Percentiles rank a stretch among this genome's conserved stretches.
Evolutionary conservation across 805 yeast species (phyloP).

Genomic region (Candida nemodendra): DNA sequence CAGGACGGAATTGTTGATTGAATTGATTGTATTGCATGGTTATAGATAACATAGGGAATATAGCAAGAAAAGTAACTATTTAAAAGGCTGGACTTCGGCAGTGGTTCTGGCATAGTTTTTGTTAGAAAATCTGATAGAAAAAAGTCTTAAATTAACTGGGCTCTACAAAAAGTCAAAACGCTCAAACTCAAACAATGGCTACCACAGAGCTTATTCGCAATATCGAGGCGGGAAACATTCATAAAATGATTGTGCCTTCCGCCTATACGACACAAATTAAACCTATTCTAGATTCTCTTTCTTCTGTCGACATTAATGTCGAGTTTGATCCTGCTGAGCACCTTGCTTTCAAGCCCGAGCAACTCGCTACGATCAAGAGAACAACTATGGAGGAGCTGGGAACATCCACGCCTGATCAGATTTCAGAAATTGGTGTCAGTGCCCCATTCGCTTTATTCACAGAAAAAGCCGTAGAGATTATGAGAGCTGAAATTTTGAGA

Average conservation of each 20-base stretch:
- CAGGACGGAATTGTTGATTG: too few relatives aligned
- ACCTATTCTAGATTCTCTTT: constrained; percentile 26
- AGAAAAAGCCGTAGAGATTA: constrained; percentile 55
- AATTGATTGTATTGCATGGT: too few relatives aligned
- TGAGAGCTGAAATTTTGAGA: constrained; percentile 53
- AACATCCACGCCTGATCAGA: constrained; percentile 42
- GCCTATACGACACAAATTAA: constrained; percentile 35
- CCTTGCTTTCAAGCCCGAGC: constrained; percentile 36
- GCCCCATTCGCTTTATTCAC: constrained; percentile 63
- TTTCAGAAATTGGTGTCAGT: constrained; percentile 54
- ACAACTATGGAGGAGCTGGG: constrained; percentile 53
- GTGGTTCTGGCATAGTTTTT: too few relatives aligned
- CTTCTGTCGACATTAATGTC: constrained; percentile 25
- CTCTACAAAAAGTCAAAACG: too few relatives aligned
- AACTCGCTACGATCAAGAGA: constrained; percentile 35
- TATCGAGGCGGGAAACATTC: constrained; percentile 38
- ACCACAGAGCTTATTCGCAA: constrained; percentile 33
- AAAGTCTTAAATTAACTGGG: too few relatives aligned
- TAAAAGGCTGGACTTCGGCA: too few relatives aligned
- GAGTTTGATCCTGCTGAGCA: constrained; percentile 41
- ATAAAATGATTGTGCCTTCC: constrained; percentile 34
- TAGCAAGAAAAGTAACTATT: too few relatives aligned
- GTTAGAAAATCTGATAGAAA: too few relatives aligned
- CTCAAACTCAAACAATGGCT: too few relatives aligned
- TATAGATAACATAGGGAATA: too few relatives aligned